Evolutionary conservation across 169 alveolate species (phyloP).

Genomic region (Plasmodium coatneyi): DNA sequence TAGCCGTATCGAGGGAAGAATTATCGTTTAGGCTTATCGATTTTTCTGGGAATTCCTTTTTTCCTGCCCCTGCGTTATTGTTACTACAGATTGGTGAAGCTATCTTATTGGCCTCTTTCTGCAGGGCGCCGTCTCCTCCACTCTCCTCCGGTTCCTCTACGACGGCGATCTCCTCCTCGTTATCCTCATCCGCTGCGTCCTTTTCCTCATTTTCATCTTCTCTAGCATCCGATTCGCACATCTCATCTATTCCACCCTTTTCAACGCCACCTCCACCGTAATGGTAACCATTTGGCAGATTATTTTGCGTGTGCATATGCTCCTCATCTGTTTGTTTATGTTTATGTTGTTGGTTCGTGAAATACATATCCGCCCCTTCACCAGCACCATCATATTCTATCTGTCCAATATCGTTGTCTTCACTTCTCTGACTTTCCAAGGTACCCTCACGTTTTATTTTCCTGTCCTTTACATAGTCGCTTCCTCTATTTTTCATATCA

Average conservation of each 20-base stretch:
- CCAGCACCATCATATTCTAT: neutral
- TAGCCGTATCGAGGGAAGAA: constrained; percentile 14
- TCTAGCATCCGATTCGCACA: neutral
- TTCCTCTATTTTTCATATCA: neutral
- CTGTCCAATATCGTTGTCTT: neutral
- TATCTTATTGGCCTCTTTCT: neutral
- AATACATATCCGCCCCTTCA: neutral
- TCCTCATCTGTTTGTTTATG: neutral
- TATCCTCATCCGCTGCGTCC: neutral
- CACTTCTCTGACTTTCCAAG: neutral
- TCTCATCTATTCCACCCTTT: neutral
- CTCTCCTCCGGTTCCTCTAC: neutral
- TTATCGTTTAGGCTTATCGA: constrained; percentile 23
- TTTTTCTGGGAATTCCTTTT: neutral
- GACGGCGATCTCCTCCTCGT: neutral
- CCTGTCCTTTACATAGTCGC: neutral
- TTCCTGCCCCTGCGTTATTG: constrained; percentile 5
- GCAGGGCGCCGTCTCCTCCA: neutral
- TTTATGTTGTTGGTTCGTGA: neutral
- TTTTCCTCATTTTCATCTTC: neutral
- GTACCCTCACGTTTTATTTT: neutral
- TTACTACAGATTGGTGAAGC: neutral
- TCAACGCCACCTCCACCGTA: neutral
- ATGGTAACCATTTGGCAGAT: neutral
- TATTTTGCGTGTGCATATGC: neutral